phyloP scores from a whole-genome alignment of 129 eudicot genomes.

The Smallanthus sonchifolius region DNA sequence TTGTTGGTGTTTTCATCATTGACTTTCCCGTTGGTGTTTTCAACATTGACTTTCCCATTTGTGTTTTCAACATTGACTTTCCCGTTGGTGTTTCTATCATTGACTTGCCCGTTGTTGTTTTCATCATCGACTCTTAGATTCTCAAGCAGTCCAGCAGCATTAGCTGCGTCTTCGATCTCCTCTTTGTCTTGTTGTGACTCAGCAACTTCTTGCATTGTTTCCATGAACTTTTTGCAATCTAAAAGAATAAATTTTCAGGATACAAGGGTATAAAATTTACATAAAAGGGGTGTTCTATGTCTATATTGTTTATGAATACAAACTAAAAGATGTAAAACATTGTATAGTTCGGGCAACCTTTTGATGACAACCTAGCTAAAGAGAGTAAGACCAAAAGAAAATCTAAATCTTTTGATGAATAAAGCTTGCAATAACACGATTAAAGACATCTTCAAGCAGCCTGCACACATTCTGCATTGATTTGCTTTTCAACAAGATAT shows the following conservation, averaged over 20 bases:
- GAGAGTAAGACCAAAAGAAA: no score
- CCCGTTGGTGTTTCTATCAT: neutral
- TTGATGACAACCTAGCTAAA: no score
- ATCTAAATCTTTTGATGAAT: no score
- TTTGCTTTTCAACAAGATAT: no score
- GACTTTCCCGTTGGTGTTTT: slow-evolving; percentile 25
- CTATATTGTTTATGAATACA: neutral
- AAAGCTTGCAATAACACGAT: no score
- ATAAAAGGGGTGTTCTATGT: no score
- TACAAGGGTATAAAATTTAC: no score
- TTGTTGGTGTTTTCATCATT: neutral
- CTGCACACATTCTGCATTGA: no score
- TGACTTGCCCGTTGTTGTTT: slow-evolving; percentile 23
- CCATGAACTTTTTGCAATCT: slow-evolving; percentile 73
- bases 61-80: no score
- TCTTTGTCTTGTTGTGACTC: slow-evolving; percentile 47
- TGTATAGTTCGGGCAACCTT: no score
- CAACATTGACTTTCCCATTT: slow-evolving; percentile 28
- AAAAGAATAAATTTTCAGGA: neutral
- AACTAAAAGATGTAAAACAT: neutral
- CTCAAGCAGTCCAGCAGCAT: slow-evolving; percentile 53
- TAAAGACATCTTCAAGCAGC: no score
- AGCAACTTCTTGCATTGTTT: slow-evolving; percentile 55
- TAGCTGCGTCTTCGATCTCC: slow-evolving; percentile 50
- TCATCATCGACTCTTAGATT: slow-evolving; percentile 52